These are phyloP conservation scores for Astrothelium macrocarpum DNA, from an alignment of 495 filamentous ascomycete genomes.

Conservation along the genomic window DNA sequence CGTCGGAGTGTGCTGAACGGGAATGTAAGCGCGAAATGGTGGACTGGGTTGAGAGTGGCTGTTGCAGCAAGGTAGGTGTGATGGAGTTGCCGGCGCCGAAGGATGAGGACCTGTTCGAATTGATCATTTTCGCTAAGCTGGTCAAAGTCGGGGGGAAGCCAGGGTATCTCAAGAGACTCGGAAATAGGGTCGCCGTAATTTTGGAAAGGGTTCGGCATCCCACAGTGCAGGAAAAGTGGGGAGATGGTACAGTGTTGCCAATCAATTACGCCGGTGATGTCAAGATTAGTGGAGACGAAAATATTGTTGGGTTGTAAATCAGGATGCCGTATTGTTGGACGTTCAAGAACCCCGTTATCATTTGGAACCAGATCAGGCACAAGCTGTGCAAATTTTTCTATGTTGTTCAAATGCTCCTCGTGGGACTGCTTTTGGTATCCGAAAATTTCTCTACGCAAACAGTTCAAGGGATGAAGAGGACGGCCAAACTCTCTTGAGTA, in stretches of 20 bases:
- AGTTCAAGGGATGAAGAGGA: constrained; percentile 5
- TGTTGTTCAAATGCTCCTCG: constrained; percentile 18
- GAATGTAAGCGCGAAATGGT: constrained; percentile 21
- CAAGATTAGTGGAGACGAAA: constrained; percentile 13
- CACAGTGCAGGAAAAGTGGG: constrained; percentile 8
- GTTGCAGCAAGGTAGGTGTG: constrained; percentile 24
- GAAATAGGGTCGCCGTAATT: constrained; percentile 23
- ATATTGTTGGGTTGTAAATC: constrained; percentile 9
- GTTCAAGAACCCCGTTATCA: background rate
- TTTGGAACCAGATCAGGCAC: constrained; percentile 17
- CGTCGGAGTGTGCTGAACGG: constrained; percentile 19
- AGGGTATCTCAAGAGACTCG: constrained; percentile 19
- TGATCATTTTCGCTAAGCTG: constrained; percentile 18
- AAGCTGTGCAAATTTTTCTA: constrained; percentile 20
- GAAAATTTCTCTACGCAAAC: constrained; percentile 12
- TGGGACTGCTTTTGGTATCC: constrained; percentile 6
- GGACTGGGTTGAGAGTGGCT: constrained; percentile 14
- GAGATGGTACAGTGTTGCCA: constrained; percentile 7
- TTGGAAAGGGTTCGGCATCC: constrained; percentile 2
- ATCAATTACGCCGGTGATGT: constrained; percentile 17
- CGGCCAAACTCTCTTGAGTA: constrained; percentile 14
- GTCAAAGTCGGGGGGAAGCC: constrained; percentile 22
- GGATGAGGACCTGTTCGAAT: constrained; percentile 15
- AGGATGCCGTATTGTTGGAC: background rate
- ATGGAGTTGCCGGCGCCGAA: constrained; percentile 27